Base-by-base conservation (phyloP, 2,329 filamentous ascomycete species). In the Pestalotiopsis sp. region DNA sequence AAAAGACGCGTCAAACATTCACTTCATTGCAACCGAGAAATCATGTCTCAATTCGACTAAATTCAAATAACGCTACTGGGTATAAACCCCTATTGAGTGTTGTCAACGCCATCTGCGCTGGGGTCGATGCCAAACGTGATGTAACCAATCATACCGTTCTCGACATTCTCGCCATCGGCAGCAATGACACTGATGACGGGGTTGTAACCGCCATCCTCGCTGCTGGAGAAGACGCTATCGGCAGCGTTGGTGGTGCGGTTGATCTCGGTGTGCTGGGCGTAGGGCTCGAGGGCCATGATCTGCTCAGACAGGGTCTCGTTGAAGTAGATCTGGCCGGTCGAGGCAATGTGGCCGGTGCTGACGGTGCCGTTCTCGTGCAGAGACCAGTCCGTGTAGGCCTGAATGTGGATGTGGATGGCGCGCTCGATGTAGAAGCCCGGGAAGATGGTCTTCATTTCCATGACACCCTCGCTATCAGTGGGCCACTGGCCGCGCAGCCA, bases 61-160 rank as follows among this genome's bases (percentile, higher is more conserved):
- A 9, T 52, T 23, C 14, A 23, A n/a, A 17, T 52, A 52, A 52
- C 17, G 17, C 45, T 23, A 45, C 45, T 23, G 17, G 1, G 13
- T 4, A 0, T 45, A 52, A 1, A 52, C 23, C 2, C 1, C 20
- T 52, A 52, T 11, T 20, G 17, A 17, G 45, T n/a, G n/a, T 52
- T 52, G 17, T 52, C 5, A 4, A 52, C 45, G 6, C 45, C 45
- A 52, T 52, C 45, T 9, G 45, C 45, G 4, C 60, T 58, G 1
- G 75, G 73, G 63, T 80, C 75, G 25, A 79, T 74, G 6, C 77
- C 78, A n/a, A 81, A 72, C 1, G 78, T 81, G 36, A 81, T 75
- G 49, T 81, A 81, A 2, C 76, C 78, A 49, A 80, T 73, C 72
- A 81, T 75, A 0, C 79, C 79, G 23, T 81, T 81, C 20, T 70